Evolutionary conservation across 2,329 filamentous ascomycete species (phyloP).

Genomic region (Aspergillus aculeatus): DNA sequence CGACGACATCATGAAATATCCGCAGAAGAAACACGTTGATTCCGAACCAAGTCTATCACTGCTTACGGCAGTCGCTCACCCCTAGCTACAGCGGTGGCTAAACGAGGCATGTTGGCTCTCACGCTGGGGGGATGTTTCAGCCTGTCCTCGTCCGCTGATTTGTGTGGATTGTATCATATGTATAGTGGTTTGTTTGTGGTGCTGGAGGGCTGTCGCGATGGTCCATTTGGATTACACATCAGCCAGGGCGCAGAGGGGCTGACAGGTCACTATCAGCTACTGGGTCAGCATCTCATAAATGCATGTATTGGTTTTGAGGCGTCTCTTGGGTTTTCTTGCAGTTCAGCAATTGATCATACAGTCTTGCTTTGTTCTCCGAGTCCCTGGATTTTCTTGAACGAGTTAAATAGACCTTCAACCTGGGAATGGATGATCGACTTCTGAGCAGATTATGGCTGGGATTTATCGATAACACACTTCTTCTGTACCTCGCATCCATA

Average conservation of each 20-base stretch:
- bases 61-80: background rate
- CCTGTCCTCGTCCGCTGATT: background rate
- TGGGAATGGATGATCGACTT: background rate
- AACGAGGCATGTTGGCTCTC: background rate
- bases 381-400: background rate
- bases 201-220: slow-evolving; percentile 6
- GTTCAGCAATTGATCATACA: background rate
- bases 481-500: too few relatives aligned
- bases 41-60: background rate
- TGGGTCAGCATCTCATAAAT: background rate
- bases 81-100: background rate
- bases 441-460: background rate
- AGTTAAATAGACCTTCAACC: background rate
- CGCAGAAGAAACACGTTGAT: background rate
- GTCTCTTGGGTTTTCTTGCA: background rate
- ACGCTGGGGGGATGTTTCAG: background rate
- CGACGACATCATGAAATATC: background rate
- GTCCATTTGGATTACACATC: background rate
- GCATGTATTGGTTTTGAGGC: background rate
- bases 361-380: background rate
- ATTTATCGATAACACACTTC: too few relatives aligned
- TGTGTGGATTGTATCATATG: slow-evolving; percentile 19
- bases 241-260: background rate
- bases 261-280: background rate
- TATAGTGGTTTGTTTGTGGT: slow-evolving; percentile 17